A percentile compares a stretch with the other conserved stretches of the same genome.
These are phyloP conservation scores for Apiospora rasikravindrae DNA, from an alignment of 2,329 filamentous ascomycete species.

Conservation along the genomic window DNA sequence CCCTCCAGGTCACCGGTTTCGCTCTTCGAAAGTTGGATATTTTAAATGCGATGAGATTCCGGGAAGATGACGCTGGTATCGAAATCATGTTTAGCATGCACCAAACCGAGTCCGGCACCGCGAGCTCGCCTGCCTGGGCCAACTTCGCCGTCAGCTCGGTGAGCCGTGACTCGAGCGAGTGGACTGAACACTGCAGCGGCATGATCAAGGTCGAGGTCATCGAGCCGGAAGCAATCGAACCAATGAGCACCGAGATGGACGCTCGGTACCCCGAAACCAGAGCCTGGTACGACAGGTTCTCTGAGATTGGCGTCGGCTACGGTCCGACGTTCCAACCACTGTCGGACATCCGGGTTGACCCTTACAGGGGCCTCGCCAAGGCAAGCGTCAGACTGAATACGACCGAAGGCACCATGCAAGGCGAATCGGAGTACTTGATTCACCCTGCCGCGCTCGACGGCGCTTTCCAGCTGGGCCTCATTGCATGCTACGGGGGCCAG, in stretches of 20 bases:
- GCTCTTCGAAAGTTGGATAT: constrained; percentile 35
- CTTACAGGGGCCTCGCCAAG: constrained; percentile 19
- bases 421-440: constrained; percentile 28
- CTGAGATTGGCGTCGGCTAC: constrained; percentile 23
- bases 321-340: constrained; percentile 24
- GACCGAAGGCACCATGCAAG: constrained; percentile 22
- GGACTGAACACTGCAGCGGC: constrained; percentile 28
- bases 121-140: constrained; percentile 26
- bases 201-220: constrained; percentile 22
- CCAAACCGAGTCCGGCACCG: constrained; percentile 23
- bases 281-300: constrained; percentile 26
- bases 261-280: background rate
- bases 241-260: background rate
- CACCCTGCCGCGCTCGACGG: constrained; percentile 31
- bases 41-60: constrained; percentile 24
- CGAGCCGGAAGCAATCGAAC: background rate
- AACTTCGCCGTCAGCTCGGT: constrained; percentile 24
- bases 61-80: constrained; percentile 24
- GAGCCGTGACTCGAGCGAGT: constrained; percentile 1
- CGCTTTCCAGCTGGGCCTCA: constrained; percentile 28
- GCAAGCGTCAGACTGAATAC: constrained; percentile 24
- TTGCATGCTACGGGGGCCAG: constrained; percentile 29
- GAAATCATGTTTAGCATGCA: constrained; percentile 26
- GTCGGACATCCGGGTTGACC: constrained; percentile 22
- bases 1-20: constrained; percentile 28